Conservation (phyloP, 495 filamentous ascomycete species). For the Cercophora scortea region DNA sequence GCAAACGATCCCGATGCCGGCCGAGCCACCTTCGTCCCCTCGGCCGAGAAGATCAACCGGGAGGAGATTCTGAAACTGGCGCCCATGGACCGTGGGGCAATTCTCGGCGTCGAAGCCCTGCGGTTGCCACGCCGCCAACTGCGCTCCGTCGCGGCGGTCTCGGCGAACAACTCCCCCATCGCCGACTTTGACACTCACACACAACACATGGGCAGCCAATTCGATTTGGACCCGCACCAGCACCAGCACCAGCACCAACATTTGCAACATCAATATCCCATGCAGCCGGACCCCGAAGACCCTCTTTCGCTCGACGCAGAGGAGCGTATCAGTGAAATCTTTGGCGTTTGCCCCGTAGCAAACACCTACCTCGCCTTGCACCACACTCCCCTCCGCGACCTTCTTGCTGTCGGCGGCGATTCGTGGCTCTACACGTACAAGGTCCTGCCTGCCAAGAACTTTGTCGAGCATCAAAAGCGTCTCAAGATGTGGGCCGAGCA, state of each 20-base stretch:
- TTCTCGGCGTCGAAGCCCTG: conserved; percentile 28
- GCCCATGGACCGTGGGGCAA: conserved; percentile 26
- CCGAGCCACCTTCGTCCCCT: conserved; percentile 14
- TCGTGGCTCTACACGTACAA: conserved; percentile 42
- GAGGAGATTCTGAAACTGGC: conserved; percentile 18
- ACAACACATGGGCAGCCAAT: conserved; percentile 10
- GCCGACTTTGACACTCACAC: conserved; percentile 22
- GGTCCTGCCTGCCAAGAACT: conserved; percentile 24
- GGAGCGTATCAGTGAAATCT: conserved; percentile 28
- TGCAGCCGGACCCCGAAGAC: neutral
- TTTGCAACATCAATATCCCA: conserved; percentile 1
- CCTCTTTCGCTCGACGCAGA: conserved; percentile 18
- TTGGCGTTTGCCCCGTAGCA: conserved; percentile 27
- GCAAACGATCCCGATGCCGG: conserved; percentile 16
- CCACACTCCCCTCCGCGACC: conserved; percentile 38
- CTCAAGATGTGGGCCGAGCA: conserved; percentile 29
- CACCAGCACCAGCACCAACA: conserved; percentile 10
- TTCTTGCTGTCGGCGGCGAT: conserved; percentile 40
- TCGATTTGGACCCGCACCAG: conserved; percentile 6
- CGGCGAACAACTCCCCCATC: conserved; percentile 15
- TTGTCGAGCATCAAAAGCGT: conserved; percentile 29
- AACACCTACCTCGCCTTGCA: conserved; percentile 41
- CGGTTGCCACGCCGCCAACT: conserved; percentile 27
- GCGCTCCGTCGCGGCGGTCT: conserved; percentile 4
- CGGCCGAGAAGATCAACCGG: conserved; percentile 23